phyloP scores from a whole-genome alignment of 345 rosid species.

The Streptanthus diversifolius region DNA sequence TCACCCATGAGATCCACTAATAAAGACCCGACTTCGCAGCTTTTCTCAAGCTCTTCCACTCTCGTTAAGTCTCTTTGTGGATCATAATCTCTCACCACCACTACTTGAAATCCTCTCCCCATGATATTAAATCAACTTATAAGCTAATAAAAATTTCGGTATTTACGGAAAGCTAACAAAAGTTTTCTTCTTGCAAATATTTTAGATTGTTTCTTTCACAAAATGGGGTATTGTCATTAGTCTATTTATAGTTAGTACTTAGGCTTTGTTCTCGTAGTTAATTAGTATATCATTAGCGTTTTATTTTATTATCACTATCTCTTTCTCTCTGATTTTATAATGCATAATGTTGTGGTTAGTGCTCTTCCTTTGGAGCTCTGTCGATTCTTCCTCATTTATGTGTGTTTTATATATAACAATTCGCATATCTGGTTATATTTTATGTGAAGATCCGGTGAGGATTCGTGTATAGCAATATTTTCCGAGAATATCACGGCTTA shows the following conservation, averaged over 20 bases:
- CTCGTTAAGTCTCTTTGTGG: constrained; percentile 46
- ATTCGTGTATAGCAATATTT: constrained; percentile 34
- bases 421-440: constrained; percentile 28
- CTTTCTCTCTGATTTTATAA: background rate
- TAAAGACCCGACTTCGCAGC: constrained; percentile 88
- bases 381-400: constrained; percentile 25
- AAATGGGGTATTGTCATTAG: constrained; percentile 30
- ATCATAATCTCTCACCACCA: constrained; percentile 73
- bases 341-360: constrained; percentile 20
- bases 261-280: constrained; percentile 25
- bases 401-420: constrained; percentile 8
- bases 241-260: constrained; percentile 30
- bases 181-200: constrained; percentile 16
- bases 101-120: constrained; percentile 31
- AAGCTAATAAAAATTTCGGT: background rate
- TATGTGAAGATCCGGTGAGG: constrained; percentile 30
- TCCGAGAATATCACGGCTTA: constrained; percentile 28
- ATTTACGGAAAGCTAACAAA: constrained; percentile 1
- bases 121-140: background rate
- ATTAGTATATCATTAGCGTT: constrained; percentile 18
- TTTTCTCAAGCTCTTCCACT: constrained; percentile 77
- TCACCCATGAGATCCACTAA: constrained; percentile 96
- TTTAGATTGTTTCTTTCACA: constrained; percentile 22
- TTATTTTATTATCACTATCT: constrained; percentile 32
- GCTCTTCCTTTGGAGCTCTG: constrained; percentile 33